These are phyloP conservation scores for Carex pumila DNA, from an alignment of 176 grass and related monocot species.

Conservation along the genomic window DNA sequence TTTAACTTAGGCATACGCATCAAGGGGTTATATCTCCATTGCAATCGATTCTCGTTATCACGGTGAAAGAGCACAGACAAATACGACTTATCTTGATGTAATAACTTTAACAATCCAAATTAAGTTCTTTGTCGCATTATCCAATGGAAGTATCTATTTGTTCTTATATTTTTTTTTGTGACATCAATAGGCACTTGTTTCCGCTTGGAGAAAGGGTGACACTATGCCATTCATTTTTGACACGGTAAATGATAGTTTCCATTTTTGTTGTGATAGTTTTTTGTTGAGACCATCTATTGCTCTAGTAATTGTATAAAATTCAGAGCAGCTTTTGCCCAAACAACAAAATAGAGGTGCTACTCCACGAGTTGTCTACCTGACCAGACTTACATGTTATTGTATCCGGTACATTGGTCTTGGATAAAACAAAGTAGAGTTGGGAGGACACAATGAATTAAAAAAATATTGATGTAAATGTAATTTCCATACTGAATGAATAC, in stretches of 20 bases:
- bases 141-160: background rate
- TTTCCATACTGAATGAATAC: background rate
- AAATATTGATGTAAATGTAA: background rate
- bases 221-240: conserved; percentile 96
- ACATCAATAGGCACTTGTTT: conserved; percentile 61
- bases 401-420: background rate
- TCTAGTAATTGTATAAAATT: background rate
- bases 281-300: background rate
- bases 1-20: conserved; percentile 76
- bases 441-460: background rate
- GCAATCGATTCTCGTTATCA: conserved; percentile 88
- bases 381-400: background rate
- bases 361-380: background rate
- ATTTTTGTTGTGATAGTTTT: background rate
- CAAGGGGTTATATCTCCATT: conserved; percentile 72
- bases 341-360: background rate
- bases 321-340: background rate
- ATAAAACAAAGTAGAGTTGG: background rate
- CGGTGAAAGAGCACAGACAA: conserved; percentile 69
- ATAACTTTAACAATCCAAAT: conserved; percentile 7
- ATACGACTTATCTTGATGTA: conserved; percentile 74
- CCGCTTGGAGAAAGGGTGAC: conserved; percentile 63
- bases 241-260: conserved; percentile 47
- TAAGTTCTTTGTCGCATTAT: background rate
- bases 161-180: background rate